Evolutionary conservation across 2,329 filamentous ascomycete genomes (phyloP), one percentile per base, ranked within the genome.

Genomic region (Ceratocystis eucalypticola): DNA sequence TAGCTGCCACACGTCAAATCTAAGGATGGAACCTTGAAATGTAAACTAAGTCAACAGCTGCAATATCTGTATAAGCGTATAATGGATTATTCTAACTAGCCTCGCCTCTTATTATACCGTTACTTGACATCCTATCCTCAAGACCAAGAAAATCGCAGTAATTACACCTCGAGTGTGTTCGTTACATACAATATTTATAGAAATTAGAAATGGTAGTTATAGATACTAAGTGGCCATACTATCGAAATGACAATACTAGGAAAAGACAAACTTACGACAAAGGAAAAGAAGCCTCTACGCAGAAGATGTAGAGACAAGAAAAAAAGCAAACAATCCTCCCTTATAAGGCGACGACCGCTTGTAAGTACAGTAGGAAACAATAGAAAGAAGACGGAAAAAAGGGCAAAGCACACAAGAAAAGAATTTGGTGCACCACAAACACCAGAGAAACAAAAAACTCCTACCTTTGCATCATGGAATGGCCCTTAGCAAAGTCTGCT

Each of bases 231-330:
- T 12, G 20, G 48, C 12, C 8, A 50, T 41, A 50, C 17, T 50
- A 25, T 25, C n/a, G n/a, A 50, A 4, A 50, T 41, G 37, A 1
- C 3, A 15, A 41, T 12, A 41, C 37, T 41, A 41, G 37, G 10
- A 6, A 22, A 25, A 22, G 48, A 20, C 15, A 45, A 45, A 63
- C 22, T 45, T 22, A 33, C 2, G 7, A 45, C 46, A 46, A 25
- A 17, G 15, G 33, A 22, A 7, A 50, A 48, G 5, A 48, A 63
- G 25, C 12, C 17, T 48, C 50, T 25, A 66, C n/a, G 30, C n/a
- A 57, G 33, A 53, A 45, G 28, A 48, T 50, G 59, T 46, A 64
- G 12, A 59, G 33, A 53, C 57, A 45, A 62, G 48, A 64, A 30
- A 55, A 10, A 66, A 45, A 1, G 65, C 28, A 68, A 50, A 25